Percentiles rank a stretch among this genome's conserved stretches.
Evolutionary conservation across 2,329 filamentous ascomycete species (phyloP).

Genomic region (Lachnum nothofagi): DNA sequence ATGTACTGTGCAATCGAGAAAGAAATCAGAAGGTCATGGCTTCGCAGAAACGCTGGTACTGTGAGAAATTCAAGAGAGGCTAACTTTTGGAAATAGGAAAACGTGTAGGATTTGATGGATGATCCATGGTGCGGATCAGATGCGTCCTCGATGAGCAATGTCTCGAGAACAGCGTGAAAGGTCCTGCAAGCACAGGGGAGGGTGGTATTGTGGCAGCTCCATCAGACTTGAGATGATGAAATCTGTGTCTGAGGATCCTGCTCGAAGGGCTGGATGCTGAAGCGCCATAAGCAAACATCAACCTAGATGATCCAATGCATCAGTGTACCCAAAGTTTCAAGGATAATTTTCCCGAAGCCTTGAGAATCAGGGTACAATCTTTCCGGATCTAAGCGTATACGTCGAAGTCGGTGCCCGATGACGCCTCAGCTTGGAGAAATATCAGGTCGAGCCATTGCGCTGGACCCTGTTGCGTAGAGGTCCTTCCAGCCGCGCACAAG

Average conservation of each 20-base stretch:
- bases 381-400: slow-evolving; percentile 8
- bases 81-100: neutral
- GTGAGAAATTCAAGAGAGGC: neutral
- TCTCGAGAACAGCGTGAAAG: neutral
- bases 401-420: slow-evolving; percentile 22
- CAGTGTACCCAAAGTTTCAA: neutral
- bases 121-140: neutral
- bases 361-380: neutral
- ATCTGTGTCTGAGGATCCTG: neutral
- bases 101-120: neutral
- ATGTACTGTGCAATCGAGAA: neutral
- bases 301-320: neutral
- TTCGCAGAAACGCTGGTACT: neutral
- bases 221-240: neutral
- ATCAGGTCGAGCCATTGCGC: slow-evolving; percentile 25
- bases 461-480: slow-evolving; percentile 7
- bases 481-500: slow-evolving; percentile 20
- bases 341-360: neutral
- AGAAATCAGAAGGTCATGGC: neutral
- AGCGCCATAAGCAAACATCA: neutral
- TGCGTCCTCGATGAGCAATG: neutral
- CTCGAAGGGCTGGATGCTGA: neutral
- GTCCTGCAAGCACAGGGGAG: neutral
- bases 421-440: slow-evolving; percentile 20
- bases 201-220: neutral